phyloP scores from a whole-genome alignment of 139 green algal species.

The Chlamydomonas eustigma region DNA sequence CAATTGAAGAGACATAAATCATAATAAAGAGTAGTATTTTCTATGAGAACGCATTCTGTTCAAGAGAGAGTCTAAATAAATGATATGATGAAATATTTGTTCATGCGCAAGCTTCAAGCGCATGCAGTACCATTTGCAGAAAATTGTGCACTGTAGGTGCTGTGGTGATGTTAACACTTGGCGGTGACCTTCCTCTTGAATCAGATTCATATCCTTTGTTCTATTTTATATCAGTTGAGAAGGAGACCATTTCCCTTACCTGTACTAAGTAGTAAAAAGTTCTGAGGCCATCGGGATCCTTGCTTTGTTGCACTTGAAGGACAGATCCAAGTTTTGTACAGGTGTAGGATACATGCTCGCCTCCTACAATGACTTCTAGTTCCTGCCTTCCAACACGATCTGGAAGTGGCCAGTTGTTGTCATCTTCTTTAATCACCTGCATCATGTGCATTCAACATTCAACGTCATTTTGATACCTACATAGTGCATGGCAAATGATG shows the following conservation, averaged over 20 bases:
- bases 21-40: neutral
- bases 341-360: slow-evolving; percentile 94
- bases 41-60: neutral
- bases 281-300: slow-evolving; percentile 92
- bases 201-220: too few species aligned
- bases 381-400: slow-evolving; percentile 91
- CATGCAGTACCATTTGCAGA: too few species aligned
- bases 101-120: too few species aligned
- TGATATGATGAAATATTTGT: too few species aligned
- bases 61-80: neutral
- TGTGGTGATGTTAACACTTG: too few species aligned
- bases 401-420: slow-evolving; percentile 88
- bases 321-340: slow-evolving; percentile 95
- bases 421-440: slow-evolving; percentile 95
- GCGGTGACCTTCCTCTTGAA: too few species aligned
- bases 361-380: slow-evolving; percentile 89
- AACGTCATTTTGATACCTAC: too few species aligned
- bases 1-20: neutral
- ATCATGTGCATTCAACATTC: too few species aligned
- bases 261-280: slow-evolving; percentile 98
- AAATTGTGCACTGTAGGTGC: too few species aligned
- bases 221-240: too few species aligned
- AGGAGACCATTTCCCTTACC: too few species aligned
- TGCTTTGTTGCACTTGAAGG: slow-evolving; percentile 90
- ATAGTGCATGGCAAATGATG: too few species aligned